Conservation (phyloP, 2,329 filamentous ascomycete species). For the Bretziella fagacearum region DNA sequence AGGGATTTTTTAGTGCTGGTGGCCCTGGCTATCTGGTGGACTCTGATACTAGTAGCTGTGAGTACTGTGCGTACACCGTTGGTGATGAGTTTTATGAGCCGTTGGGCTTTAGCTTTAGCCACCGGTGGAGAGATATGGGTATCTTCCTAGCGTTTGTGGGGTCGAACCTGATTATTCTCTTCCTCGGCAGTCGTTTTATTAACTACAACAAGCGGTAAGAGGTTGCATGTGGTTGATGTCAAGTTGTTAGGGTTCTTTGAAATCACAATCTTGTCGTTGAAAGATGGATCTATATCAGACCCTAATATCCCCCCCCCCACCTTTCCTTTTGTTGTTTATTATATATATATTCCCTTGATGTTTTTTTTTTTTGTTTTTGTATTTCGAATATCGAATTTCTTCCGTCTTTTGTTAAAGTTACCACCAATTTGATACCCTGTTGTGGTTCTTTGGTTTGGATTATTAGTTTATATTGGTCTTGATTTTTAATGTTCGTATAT, state of each 20-base stretch:
- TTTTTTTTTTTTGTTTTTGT: too few relatives aligned
- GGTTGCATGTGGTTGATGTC: not conserved
- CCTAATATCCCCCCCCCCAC: not conserved
- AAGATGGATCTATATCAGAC: too few relatives aligned
- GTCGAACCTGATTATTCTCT: constrained; percentile 53
- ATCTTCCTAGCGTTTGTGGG: constrained; percentile 62
- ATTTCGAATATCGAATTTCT: too few relatives aligned
- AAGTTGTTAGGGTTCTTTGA: too few relatives aligned
- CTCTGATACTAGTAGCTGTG: constrained; percentile 46
- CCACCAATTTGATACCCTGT: too few relatives aligned
- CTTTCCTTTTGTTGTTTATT: not conserved
- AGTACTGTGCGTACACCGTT: constrained; percentile 66
- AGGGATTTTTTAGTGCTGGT: constrained; percentile 48
- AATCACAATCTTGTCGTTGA: too few relatives aligned
- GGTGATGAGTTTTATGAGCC: constrained; percentile 66
- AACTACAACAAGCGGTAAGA: constrained; percentile 29
- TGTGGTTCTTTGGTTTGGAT: too few relatives aligned
- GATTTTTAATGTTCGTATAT: too few relatives aligned
- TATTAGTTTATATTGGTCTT: too few relatives aligned
- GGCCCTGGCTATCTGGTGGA: constrained; percentile 55
- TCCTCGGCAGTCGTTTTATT: constrained; percentile 34
- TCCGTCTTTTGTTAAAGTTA: too few relatives aligned
- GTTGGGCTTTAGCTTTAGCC: constrained; percentile 46
- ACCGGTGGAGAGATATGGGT: constrained; percentile 68
- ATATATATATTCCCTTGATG: too few relatives aligned